Evolutionary conservation across 441 rosid species (phyloP), one percentile per base, ranked within the genome.

Genomic region (Eruca vesicaria): DNA sequence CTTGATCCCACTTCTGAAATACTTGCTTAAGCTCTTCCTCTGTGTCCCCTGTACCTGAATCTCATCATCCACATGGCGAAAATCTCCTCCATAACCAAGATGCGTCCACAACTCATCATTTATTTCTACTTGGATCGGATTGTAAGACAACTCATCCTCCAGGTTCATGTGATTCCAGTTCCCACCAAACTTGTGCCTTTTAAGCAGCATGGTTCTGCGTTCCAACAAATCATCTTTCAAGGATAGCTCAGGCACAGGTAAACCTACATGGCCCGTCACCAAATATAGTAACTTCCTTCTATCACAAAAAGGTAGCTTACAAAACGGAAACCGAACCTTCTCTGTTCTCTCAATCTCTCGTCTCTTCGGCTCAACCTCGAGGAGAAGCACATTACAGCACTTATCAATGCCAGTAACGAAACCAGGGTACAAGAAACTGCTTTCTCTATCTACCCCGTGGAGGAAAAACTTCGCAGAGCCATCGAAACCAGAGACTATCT

Each of bases 271-370:
- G 59, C 68, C 68, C 0, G 92, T 83, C 20, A 93, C 93, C 74
- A 73, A 63, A 23, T 90, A 88, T 55, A 91, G 89, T 76, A 93
- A 79, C 80, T 83, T 91, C 75, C 93, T 91, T 67, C 97, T 83
- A 63, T 88, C 91, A 73, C 85, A 77, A 78, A 90, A 93, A 18
- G 83, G 68, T 73, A 91, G 82, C 72, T 79, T 85, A 72, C 84
- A 59, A 80, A 93, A 93, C 10, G 90, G 89, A 68, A 87, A 78
- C 56, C 6, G 65, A 14, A 72, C 53, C 71, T 84, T 90, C 7
- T 55, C 76, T 58, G 68, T 83, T 66, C 60, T 55, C 15, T 11
- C 78, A 77, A 79, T 66, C 18, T 90, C 82, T 61, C 76, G 67
- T 72, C 52, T 75, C 26, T 6, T 55, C n/a, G 96, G 84, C 74